Conservation (phyloP, 2,329 filamentous ascomycete genomes). For the Ceratocystis huliohia region DNA sequence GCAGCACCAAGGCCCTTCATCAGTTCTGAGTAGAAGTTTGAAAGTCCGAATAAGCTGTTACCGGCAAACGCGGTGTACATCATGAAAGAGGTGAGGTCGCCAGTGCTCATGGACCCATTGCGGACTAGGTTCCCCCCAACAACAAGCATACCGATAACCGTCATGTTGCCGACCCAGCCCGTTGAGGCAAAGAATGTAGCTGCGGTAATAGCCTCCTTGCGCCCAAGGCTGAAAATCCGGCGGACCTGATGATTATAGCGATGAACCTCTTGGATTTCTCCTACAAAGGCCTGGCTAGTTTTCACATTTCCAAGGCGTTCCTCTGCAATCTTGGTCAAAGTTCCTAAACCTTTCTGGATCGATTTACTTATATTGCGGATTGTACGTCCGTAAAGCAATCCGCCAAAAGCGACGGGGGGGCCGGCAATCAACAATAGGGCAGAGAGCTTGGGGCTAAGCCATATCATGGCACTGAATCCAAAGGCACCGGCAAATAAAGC, state of each 20-base stretch:
- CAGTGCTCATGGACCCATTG: conserved; percentile 71
- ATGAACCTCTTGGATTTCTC: conserved; percentile 76
- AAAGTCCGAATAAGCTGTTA: conserved; percentile 84
- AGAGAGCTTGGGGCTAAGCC: conserved; percentile 81
- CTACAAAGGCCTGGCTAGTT: conserved; percentile 91
- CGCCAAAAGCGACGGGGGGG: conserved; percentile 78
- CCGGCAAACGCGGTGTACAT: conserved; percentile 90
- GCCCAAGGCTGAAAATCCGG: conserved; percentile 81
- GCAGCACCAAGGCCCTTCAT: conserved; percentile 99
- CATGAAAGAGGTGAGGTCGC: conserved; percentile 88
- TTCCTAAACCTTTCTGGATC: conserved; percentile 87
- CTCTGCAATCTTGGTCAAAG: conserved; percentile 91
- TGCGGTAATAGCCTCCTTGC: conserved; percentile 72
- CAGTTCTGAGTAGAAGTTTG: conserved; percentile 91
- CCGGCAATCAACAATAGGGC: conserved; percentile 76
- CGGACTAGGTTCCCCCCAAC: conserved; percentile 86
- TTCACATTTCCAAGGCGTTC: conserved; percentile 94
- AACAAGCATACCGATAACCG: conserved; percentile 78
- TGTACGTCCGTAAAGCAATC: conserved; percentile 80
- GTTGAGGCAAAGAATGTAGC: conserved; percentile 82
- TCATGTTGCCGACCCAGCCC: conserved; percentile 91
- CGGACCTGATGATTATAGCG: conserved; percentile 88
- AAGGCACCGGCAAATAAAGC: conserved; percentile 81
- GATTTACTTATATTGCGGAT: conserved; percentile 82
- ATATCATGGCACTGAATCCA: conserved; percentile 89